Conservation (phyloP, 2,329 filamentous ascomycete genomes). For the Knufia petricola region DNA sequence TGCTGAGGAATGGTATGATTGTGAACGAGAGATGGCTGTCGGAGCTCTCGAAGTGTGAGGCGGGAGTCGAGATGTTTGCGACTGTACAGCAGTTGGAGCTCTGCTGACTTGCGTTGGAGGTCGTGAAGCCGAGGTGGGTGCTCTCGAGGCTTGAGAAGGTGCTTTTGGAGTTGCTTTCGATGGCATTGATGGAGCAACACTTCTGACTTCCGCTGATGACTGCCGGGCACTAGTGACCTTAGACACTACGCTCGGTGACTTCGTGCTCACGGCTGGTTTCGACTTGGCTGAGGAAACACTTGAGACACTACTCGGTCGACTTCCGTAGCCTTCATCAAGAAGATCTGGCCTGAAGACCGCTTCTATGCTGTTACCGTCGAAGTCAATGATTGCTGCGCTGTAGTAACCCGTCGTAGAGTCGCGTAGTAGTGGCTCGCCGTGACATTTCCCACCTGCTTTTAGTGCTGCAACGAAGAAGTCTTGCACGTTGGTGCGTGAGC, state of each 20-base stretch:
- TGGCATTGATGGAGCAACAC: constrained; percentile 29
- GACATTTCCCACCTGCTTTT: constrained; percentile 52
- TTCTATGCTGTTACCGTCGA: constrained; percentile 77
- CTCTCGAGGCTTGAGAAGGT: constrained; percentile 7
- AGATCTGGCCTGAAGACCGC: constrained; percentile 51
- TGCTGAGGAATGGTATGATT: background rate
- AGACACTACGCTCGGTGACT: constrained; percentile 4
- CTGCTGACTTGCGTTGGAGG: constrained; percentile 1
- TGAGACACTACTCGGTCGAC: constrained; percentile 6
- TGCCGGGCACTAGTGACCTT: constrained; percentile 8
- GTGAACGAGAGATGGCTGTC: constrained; percentile 2
- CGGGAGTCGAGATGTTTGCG: constrained; percentile 2
- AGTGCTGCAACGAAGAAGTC: constrained; percentile 63
- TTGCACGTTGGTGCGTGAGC: constrained; percentile 54
- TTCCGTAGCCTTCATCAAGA: constrained; percentile 22
- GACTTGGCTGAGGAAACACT: constrained; percentile 6
- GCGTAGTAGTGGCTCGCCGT: constrained; percentile 46
- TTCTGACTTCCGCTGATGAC: constrained; percentile 92
- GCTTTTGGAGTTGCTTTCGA: constrained; percentile 12
- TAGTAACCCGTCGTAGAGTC: constrained; percentile 45
- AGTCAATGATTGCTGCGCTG: constrained; percentile 59
- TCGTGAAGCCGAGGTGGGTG: constrained; percentile 2
- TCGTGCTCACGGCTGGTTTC: background rate
- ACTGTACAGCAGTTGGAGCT: constrained; percentile 1
- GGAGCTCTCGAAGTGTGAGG: constrained; percentile 1